Percentiles rank a stretch among this genome's conserved stretches.
phyloP scores from a whole-genome alignment of 768 basidiomycete genomes.

The Podaxis sp. region DNA sequence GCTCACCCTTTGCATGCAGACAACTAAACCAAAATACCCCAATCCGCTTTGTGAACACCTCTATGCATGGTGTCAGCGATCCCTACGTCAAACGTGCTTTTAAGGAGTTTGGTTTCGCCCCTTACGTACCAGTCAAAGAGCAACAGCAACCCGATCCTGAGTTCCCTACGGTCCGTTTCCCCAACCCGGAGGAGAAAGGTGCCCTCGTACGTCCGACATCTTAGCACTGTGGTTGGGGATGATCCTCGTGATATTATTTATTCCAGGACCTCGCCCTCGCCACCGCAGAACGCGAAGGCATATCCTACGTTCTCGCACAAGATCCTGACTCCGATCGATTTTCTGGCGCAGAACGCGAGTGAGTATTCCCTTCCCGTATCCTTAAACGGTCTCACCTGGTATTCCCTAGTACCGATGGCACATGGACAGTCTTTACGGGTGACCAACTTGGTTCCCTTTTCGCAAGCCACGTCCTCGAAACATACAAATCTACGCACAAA shows the following conservation, averaged over 20 bases:
- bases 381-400: slow-evolving; percentile 6
- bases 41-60: slow-evolving; percentile 78
- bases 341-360: slow-evolving; percentile 72
- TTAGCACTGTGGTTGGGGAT: neutral
- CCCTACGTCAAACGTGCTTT: slow-evolving; percentile 60
- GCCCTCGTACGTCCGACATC: slow-evolving; percentile 22
- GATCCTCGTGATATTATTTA: neutral
- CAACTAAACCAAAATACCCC: slow-evolving; percentile 35
- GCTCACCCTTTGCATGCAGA: slow-evolving; percentile 21
- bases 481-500: slow-evolving; percentile 42
- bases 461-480: slow-evolving; percentile 40
- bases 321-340: slow-evolving; percentile 90
- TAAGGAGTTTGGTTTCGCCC: slow-evolving; percentile 53
- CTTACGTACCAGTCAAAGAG: slow-evolving; percentile 58
- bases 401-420: slow-evolving; percentile 42
- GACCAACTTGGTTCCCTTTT: slow-evolving; percentile 74
- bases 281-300: slow-evolving; percentile 54
- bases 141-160: slow-evolving; percentile 80
- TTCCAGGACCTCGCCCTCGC: slow-evolving; percentile 69
- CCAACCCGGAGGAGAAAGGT: slow-evolving; percentile 93
- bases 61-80: slow-evolving; percentile 89
- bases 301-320: slow-evolving; percentile 76
- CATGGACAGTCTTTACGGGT: slow-evolving; percentile 77
- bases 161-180: slow-evolving; percentile 82
- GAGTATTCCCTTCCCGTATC: slow-evolving; percentile 17